Evolutionary conservation across 1,284 basidiomycete species (phyloP).

Genomic region (Trichosporon sp.): DNA sequence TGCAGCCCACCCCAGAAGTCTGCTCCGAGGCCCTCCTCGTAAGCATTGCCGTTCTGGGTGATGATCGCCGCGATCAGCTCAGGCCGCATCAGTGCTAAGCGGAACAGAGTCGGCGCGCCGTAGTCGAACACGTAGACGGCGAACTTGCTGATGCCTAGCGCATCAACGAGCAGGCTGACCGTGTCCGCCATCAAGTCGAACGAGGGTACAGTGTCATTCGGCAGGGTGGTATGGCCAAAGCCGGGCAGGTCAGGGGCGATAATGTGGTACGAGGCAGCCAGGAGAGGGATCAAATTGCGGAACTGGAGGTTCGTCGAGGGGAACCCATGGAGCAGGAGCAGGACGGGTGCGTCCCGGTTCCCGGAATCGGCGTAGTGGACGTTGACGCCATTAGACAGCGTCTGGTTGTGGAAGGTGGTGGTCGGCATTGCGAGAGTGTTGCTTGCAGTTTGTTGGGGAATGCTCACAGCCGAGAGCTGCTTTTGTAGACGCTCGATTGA

Average conservation of each 20-base stretch:
- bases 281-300: conserved; percentile 59
- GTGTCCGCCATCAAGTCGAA: conserved; percentile 59
- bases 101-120: conserved; percentile 58
- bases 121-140: conserved; percentile 63
- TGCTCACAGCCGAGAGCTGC: too few species aligned
- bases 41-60: conserved; percentile 62
- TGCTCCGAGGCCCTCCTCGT: conserved; percentile 58
- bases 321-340: conserved; percentile 62
- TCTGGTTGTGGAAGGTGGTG: conserved; percentile 16
- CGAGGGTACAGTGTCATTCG: conserved; percentile 55
- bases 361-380: conserved; percentile 61
- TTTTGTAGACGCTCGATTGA: not conserved
- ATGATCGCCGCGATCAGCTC: conserved; percentile 59
- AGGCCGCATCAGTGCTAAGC: conserved; percentile 59
- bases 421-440: not conserved
- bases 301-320: conserved; percentile 61
- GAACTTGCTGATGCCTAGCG: conserved; percentile 56
- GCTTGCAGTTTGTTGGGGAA: not conserved
- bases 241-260: conserved; percentile 62
- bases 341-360: conserved; percentile 44
- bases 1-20: conserved; percentile 57
- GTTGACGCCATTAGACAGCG: conserved; percentile 30
- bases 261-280: conserved; percentile 59
- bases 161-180: conserved; percentile 58
- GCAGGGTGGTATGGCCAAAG: conserved; percentile 60